Base-by-base conservation (phyloP, 2,329 filamentous ascomycete genomes). In the Lecanoromycetidae sp. region DNA sequence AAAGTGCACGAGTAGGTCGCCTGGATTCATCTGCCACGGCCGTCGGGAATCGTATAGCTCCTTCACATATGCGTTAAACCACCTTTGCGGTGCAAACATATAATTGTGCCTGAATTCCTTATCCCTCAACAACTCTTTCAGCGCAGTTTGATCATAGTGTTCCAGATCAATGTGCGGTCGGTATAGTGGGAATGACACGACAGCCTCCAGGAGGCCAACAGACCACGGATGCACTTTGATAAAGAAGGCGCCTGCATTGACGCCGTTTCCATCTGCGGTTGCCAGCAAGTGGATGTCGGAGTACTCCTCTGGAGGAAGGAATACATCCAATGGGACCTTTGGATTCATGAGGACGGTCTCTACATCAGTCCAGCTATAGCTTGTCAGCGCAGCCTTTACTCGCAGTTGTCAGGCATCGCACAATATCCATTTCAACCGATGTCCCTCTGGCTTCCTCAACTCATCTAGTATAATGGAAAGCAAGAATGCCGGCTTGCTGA, bases 401-500 rank as follows among this genome's bases (percentile, higher is more conserved):
- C 22, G 10, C 15, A 26, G 7, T 44, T 3, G 26, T 32, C 22
- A 22, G 30, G 25, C 17, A 23, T 22, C 44, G 36, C 30, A 65
- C 57, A 64, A 61, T 4, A 68, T 50, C 65, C 65, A 67, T 46
- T 66, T 52, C 22, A 66, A 52, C 5, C 64, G 59, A 54, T 67
- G 57, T 3, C 57, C 55, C 46, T 59, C 57, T 3, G 64, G 61
- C 54, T 66, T 66, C n/a, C 60, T 53, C 26, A 68, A 58, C 56
- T 68, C 65, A 22, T 60, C 52, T 5, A 66, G 58, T 7, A 67
- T 46, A 10, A 67, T 55, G 19, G 61, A 58, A 27, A 66, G 52
- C 6, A 68, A 53, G 40, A 61, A 66, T 6, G 63, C 62, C 4
- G 64, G 65, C 50, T 68, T 68, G 6, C 61, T 66, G 62, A 65